Percentiles rank a stretch among this genome's conserved stretches.
These are phyloP conservation scores for Termitomyces sp. DNA, from an alignment of 768 basidiomycete species.

Conservation along the genomic window DNA sequence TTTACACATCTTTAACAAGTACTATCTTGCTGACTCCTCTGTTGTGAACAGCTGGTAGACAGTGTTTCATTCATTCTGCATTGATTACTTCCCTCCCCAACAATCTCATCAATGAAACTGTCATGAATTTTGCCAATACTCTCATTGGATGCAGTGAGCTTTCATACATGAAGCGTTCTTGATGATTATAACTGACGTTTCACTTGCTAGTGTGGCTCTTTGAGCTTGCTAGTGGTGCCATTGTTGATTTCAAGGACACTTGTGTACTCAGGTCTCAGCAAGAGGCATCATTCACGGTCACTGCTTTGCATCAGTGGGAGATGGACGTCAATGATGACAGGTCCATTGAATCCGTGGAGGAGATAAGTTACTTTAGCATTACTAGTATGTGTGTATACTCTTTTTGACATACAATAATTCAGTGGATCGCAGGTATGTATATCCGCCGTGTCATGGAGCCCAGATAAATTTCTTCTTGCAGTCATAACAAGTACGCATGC, in stretches of 20 bases:
- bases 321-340: constrained; percentile 73
- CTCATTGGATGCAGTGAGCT: constrained; percentile 88
- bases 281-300: constrained; percentile 77
- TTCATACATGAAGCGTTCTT: neutral
- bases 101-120: constrained; percentile 80
- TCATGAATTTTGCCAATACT: constrained; percentile 72
- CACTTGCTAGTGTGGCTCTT: constrained; percentile 77
- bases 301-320: constrained; percentile 91
- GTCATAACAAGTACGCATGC: no score
- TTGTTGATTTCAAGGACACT: constrained; percentile 64
- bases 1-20: neutral
- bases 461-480: no score
- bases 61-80: constrained; percentile 89
- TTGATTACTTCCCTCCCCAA: constrained; percentile 82
- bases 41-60: constrained; percentile 53
- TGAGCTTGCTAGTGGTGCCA: constrained; percentile 81
- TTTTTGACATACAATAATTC: constrained; percentile 1
- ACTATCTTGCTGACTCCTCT: neutral
- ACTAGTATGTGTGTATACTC: neutral
- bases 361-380: constrained; percentile 34
- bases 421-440: no score
- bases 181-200: neutral
- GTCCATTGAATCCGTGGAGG: constrained; percentile 80
- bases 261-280: constrained; percentile 77
- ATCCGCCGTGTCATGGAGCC: no score